Evolutionary conservation across 202 grass and related monocot genomes (phyloP).

Genomic region (Setaria viridis): DNA sequence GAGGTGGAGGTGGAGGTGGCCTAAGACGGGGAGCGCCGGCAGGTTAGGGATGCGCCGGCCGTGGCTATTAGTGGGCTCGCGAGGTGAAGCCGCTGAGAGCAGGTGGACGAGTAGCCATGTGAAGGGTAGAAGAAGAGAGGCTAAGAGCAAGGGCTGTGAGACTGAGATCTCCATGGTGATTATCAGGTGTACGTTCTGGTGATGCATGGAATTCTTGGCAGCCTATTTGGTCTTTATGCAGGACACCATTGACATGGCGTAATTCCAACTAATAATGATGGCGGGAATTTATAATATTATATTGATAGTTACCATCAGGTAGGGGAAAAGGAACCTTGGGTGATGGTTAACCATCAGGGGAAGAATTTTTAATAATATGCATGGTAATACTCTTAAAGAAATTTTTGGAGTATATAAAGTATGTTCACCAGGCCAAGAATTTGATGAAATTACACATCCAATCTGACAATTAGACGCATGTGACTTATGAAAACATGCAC

Average conservation of each 20-base stretch:
- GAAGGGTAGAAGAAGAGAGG: slow-evolving; percentile 49
- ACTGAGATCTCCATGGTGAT: slow-evolving; percentile 14
- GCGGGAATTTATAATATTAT: neutral
- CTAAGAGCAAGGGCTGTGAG: slow-evolving; percentile 17
- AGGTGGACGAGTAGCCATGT: slow-evolving; percentile 34
- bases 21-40: slow-evolving; percentile 47
- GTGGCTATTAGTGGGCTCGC: neutral
- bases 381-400: too few species aligned
- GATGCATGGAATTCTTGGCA: too few species aligned
- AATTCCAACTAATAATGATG: too few species aligned
- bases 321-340: neutral
- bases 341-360: neutral
- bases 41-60: slow-evolving; percentile 50
- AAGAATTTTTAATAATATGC: too few species aligned
- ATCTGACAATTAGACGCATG: too few species aligned
- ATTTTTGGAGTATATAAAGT: too few species aligned
- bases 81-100: neutral
- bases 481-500: too few species aligned
- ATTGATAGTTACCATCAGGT: neutral
- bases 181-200: too few species aligned
- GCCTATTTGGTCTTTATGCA: too few species aligned
- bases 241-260: too few species aligned
- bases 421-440: too few species aligned
- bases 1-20: slow-evolving; percentile 81
- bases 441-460: too few species aligned